phyloP scores from a whole-genome alignment of 2,329 filamentous ascomycete genomes.

The Arthrobotrys megalospora region DNA sequence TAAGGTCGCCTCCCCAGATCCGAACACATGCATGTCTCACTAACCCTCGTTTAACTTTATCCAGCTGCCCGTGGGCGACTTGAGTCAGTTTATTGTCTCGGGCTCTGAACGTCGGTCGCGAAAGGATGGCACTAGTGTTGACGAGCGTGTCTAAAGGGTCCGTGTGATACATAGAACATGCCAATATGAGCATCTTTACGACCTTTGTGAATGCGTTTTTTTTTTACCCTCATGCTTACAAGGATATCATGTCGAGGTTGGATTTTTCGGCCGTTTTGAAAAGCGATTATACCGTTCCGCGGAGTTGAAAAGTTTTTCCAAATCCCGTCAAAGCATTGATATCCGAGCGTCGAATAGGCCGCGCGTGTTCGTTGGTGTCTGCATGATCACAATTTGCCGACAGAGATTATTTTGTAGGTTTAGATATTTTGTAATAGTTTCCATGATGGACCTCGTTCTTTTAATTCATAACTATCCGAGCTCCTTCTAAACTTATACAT shows the following conservation, averaged over 20 bases:
- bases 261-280: conserved; percentile 12
- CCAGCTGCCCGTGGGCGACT: conserved; percentile 55
- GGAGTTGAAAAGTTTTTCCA: neutral
- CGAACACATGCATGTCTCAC: conserved; percentile 28
- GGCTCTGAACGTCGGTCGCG: conserved; percentile 37
- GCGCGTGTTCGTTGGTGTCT: conserved; percentile 18
- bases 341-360: conserved; percentile 21
- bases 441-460: conserved; percentile 9
- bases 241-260: conserved; percentile 12
- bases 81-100: conserved; percentile 51
- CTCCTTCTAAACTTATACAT: conserved; percentile 33
- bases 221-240: conserved; percentile 3
- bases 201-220: conserved; percentile 12
- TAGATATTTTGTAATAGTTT: conserved; percentile 28
- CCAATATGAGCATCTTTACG: neutral
- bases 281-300: conserved; percentile 18
- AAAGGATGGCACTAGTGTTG: conserved; percentile 36
- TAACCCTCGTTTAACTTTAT: conserved; percentile 45
- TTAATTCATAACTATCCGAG: conserved; percentile 26
- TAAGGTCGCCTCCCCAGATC: conserved; percentile 32
- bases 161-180: conserved; percentile 13
- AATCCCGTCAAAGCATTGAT: conserved; percentile 21
- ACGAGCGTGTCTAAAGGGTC: conserved; percentile 36
- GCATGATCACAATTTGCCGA: conserved; percentile 31
- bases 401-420: conserved; percentile 23